A percentile compares a stretch with the other conserved stretches of the same genome.
These are phyloP conservation scores for Pythium aphanidermatum DNA, from an alignment of 352 stramenopile genomes.

Conservation along the genomic window DNA sequence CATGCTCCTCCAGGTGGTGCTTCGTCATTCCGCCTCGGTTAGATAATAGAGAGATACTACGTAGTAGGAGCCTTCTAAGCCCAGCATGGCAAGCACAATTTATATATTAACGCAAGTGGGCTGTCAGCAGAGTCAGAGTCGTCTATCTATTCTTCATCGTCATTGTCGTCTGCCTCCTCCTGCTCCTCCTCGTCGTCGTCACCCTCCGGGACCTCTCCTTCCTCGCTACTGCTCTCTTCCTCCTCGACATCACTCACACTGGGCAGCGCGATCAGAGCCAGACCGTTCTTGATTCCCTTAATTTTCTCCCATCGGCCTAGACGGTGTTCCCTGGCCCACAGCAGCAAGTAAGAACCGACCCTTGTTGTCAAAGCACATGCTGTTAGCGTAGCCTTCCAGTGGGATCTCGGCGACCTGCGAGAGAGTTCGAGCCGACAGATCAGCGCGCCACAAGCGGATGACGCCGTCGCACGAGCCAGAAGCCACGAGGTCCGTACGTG, in stretches of 20 bases:
- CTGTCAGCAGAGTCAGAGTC: not conserved
- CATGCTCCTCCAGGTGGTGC: conserved; percentile 82
- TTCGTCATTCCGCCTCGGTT: conserved; percentile 78
- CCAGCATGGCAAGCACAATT: too few species aligned
- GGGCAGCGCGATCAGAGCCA: conserved; percentile 86
- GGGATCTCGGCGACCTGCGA: conserved; percentile 65
- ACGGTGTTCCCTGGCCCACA: conserved; percentile 90
- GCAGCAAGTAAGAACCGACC: conserved; percentile 88
- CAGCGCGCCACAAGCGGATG: conserved; percentile 89
- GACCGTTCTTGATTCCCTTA: conserved; percentile 85
- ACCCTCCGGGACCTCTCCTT: conserved; percentile 20
- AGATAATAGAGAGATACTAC: too few species aligned
- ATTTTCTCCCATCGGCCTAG: conserved; percentile 89
- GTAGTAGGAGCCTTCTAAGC: too few species aligned
- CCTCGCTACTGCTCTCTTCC: conserved; percentile 8
- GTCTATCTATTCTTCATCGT: conserved; percentile 25
- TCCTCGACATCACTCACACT: conserved; percentile 33
- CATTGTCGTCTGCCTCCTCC: conserved; percentile 17
- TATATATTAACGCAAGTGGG: conserved; percentile 14
- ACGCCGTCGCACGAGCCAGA: conserved; percentile 89
- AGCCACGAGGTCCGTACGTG: conserved; percentile 87
- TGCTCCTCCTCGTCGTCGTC: conserved; percentile 27
- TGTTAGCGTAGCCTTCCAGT: conserved; percentile 67
- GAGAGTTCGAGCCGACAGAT: conserved; percentile 64
- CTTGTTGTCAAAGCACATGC: conserved; percentile 64